These are phyloP conservation scores for Tylopilus subfusipes DNA, from an alignment of 768 basidiomycete genomes.

Conservation along the genomic window DNA sequence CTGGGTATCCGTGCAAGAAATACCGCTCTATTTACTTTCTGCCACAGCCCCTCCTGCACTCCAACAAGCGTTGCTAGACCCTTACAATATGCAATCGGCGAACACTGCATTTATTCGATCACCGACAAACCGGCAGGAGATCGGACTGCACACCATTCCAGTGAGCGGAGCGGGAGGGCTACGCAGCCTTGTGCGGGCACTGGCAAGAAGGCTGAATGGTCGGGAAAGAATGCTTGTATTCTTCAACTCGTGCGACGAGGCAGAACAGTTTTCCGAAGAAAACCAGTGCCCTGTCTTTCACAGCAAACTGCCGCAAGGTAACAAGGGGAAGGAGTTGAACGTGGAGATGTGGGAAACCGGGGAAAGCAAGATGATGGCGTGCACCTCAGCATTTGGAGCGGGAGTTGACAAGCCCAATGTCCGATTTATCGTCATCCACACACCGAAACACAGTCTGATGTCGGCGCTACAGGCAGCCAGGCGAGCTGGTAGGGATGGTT, in stretches of 20 bases:
- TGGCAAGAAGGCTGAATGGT: background rate
- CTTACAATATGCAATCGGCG: background rate
- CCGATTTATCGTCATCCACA: background rate
- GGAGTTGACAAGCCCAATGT: constrained; percentile 4
- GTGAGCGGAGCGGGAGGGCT: background rate
- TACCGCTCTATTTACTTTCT: background rate
- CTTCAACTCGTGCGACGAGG: background rate
- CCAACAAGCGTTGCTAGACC: background rate
- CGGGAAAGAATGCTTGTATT: background rate
- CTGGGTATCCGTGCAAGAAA: background rate
- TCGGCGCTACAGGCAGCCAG: background rate
- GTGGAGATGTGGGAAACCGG: background rate
- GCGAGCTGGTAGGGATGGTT: background rate
- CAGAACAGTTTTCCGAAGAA: background rate
- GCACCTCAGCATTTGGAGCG: background rate
- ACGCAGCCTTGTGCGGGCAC: background rate
- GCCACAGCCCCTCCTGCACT: background rate
- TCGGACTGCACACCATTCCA: background rate
- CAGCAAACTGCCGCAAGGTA: background rate
- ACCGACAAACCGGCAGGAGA: background rate
- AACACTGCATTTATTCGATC: background rate
- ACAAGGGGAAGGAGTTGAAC: background rate
- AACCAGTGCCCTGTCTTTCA: constrained; percentile 1
- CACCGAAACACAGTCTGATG: background rate
- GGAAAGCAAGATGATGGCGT: background rate